Evolutionary conservation across 768 basidiomycete species (phyloP), one percentile per base, ranked within the genome.

Genomic region (Kwoniella dendrophila): DNA sequence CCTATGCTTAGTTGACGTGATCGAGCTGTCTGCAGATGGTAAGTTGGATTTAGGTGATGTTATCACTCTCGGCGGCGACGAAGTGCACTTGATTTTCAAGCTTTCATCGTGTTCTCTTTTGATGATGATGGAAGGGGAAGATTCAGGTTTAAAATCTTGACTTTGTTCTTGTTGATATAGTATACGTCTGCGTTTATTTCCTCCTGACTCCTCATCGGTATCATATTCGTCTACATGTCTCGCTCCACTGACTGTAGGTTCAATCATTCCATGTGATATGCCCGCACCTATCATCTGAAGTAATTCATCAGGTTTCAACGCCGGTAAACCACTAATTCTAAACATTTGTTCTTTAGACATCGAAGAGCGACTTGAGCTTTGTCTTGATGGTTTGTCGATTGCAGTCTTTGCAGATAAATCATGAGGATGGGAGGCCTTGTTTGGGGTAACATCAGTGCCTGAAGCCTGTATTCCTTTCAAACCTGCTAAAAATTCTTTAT

Each of bases 161-260:
- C 34, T 40, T 29, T 51, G 48, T 41, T 50, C 58, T 6, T 36
- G n/a, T n/a, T n/a, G n/a, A n/a, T n/a, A n/a, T 48, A 8, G 33
- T 27, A 26, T 50, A 52, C 1, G 5, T 2, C 52, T 4, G 34
- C 34, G 24, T 59, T 48, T 26, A 36, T 38, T 20, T 36, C 22
- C 53, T 29, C 50, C 30, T 24, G 59, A 60, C 27, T 60, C 59
- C 22, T 62, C 59, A 22, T 60, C 60, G 2, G 60, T 62, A 22
- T 52, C 50, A 45, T 62, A 62, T 11, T 62, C 59, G 20, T 24
- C 43, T 16, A 12, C 29, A 57, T 44, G 54, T 29, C 30, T 43
- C 8, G 41, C 18, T 6, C 34, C 16, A 36, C 34, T 53, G 3
- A 41, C 16, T 22, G 24, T 20, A 11, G 52, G 33, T 10, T 11